A percentile compares a stretch with the other conserved stretches of the same genome.
Evolutionary conservation across 129 eudicot species (phyloP).

Genomic region (Saposhnikovia divaricata): DNA sequence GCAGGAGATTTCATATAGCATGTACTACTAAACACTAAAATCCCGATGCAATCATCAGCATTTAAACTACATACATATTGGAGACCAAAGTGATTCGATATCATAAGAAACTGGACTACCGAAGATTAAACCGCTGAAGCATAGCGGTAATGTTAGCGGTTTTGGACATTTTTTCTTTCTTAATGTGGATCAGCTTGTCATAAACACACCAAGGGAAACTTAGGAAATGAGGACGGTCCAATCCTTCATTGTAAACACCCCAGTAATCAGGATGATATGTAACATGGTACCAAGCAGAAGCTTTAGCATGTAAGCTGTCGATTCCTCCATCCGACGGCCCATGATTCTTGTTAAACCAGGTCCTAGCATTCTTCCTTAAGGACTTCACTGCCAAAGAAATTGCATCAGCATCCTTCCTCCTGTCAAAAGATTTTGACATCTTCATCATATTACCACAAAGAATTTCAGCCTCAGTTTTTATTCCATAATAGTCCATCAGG

Average conservation of each 20-base stretch:
- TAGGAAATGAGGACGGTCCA: conserved; percentile 44
- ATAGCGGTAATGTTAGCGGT: neutral
- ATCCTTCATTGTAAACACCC: conserved; percentile 40
- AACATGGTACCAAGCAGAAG: conserved; percentile 68
- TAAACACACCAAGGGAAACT: conserved; percentile 69
- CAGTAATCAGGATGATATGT: conserved; percentile 44
- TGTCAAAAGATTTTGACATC: conserved; percentile 37
- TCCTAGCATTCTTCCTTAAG: conserved; percentile 43
- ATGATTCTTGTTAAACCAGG: conserved; percentile 29
- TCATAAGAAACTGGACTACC: neutral
- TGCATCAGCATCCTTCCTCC: conserved; percentile 49
- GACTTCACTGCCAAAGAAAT: conserved; percentile 42
- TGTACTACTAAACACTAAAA: neutral
- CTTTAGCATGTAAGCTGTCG: conserved; percentile 28
- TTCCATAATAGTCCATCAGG: conserved; percentile 57
- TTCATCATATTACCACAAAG: conserved; percentile 47
- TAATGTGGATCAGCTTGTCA: conserved; percentile 44
- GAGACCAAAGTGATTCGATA: neutral
- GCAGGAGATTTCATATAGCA: neutral
- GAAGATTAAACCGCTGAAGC: neutral
- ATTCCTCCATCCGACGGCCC: neutral
- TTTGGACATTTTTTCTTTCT: conserved; percentile 21
- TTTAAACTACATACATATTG: neutral
- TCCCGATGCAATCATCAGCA: neutral
- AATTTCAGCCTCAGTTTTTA: conserved; percentile 54